Evolutionary conservation across 306 rosid species (phyloP).

Genomic region (Prinsepia uniflora): DNA sequence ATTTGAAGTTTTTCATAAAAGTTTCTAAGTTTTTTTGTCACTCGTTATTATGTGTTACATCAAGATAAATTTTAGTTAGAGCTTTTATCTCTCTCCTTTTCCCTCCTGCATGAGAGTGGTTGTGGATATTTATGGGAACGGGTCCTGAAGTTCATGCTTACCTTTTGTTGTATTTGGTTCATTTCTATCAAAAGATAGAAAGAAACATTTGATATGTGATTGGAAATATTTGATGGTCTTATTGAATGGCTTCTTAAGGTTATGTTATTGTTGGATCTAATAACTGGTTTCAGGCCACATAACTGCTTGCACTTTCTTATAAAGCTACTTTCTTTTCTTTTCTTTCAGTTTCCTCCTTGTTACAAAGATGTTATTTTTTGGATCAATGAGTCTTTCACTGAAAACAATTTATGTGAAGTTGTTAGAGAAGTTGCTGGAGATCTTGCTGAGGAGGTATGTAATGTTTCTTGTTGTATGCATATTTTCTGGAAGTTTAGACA

Average conservation of each 20-base stretch:
- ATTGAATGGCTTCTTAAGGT: not conserved
- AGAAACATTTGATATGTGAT: not conserved
- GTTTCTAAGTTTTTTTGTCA: not conserved
- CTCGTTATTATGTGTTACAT: not conserved
- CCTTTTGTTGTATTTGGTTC: not conserved
- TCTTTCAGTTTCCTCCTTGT: constrained; percentile 85
- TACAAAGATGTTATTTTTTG: constrained; percentile 94
- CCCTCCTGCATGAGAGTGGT: not conserved
- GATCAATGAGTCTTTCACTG: constrained; percentile 83
- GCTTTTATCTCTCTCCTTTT: not conserved
- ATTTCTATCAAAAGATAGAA: not conserved
- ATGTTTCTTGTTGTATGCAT: constrained; percentile 4
- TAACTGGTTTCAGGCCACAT: constrained; percentile 1
- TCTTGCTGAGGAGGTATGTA: constrained; percentile 96
- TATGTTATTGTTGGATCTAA: not conserved
- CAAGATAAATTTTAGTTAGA: not conserved
- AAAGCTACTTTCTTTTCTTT: constrained; percentile 11
- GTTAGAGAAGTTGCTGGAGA: constrained; percentile 94
- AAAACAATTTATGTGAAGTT: constrained; percentile 93
- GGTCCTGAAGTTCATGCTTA: not conserved
- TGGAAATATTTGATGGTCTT: not conserved
- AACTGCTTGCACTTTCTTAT: constrained; percentile 2
- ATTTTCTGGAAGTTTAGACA: not conserved
- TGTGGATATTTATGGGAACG: too few species aligned
- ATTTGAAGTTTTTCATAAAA: not conserved